Base-by-base conservation (phyloP, 2,329 filamentous ascomycete species). In the Fonsecaea pugnacius region DNA sequence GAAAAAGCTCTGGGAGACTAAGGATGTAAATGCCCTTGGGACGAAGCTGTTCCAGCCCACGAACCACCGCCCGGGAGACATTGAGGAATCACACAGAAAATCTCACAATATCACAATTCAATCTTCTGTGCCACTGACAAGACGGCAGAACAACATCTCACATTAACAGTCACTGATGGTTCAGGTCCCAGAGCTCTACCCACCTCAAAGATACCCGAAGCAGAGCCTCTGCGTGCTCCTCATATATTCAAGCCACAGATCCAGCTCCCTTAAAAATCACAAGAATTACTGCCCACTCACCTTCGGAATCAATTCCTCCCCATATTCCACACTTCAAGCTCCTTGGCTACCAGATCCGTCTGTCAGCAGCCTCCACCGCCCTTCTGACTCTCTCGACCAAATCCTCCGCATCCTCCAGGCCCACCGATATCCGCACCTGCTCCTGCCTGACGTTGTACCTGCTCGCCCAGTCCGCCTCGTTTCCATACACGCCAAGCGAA, bases 401-500 rank as follows among this genome's bases (percentile, higher is more conserved):
- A 16, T 30, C 30, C 21, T 63, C 40, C 24, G 50, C 59, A 3
- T 68, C 63, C 53, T 70, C 69, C 32, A 69, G 35, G 12, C 67
- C 69, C 3, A 63, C 67, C 14, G 60, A 56, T 16, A 70, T 63
- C 53, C 69, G 33, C 9, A 70, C 56, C 50, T 69, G 67, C 16
- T 36, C 63, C 6, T 48, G 55, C 14, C 35, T 40, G 9, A 69
- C 12, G 32, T 62, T 60, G 35, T 63, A 70, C 30, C 35, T 33
- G 16, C 48, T 65, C 10, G 58, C 65, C 65, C 64, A 63, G 1
- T 68, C 67, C 24, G 67, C 21, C 38, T 67, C 43, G n/a, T 56
- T 65, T 0, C 55, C 63, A 27, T 64, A 66, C 4, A 61, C 56
- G 27, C 58, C 53, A 46, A 66, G 57, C 3, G 54, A 46, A 38